Base-by-base conservation (phyloP, 108 stramenopile species). In the Parietichytrium sp. region DNA sequence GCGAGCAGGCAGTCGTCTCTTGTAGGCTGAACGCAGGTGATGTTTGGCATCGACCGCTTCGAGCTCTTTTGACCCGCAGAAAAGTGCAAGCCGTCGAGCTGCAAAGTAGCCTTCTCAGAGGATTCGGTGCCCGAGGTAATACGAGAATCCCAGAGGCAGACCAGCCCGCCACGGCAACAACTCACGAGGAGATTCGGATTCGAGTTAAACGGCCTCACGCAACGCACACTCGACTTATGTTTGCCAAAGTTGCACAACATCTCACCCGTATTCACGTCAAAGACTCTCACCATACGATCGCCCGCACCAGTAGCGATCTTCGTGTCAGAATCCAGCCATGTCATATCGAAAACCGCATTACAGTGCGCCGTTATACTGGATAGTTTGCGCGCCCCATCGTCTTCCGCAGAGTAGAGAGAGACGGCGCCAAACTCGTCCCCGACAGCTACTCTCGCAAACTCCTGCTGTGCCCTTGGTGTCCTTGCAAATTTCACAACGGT, bases 71-170 rank as follows among this genome's bases (percentile, higher is more conserved):
- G 61, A 13, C 45, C 45, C 0, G 61, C 61, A 6, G 61, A 33
- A 25, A 33, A 72, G 61, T 72, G 61, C 61, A 72, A 45, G 42
- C 45, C 61, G 20, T 72, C 61, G 33, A 72, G 61, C 15, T 42
- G 45, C 1, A 72, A 42, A n/a, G n/a, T n/a, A n/a, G n/a, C n/a
- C n/a, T n/a, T n/a, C n/a, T n/a, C n/a, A n/a, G n/a, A n/a, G n/a
- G n/a, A n/a, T n/a, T n/a, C n/a, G 23, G 36, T 42, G 33, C 61
- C 61, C 38, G 38, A 45, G 6, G 61, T 33, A 16, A 33, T 42
- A 72, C 61, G 61, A 1, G 61, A 33, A 25, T 72, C 61, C 61
- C 61, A 72, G 42, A 72, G 36, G 42, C 36, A 42, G 38, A 72
- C 61, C 38, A 72, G 61, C 2, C 61, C 61, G 42, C 61, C 61